Conservation (phyloP, 805 yeast species). For the Candida maesae region DNA sequence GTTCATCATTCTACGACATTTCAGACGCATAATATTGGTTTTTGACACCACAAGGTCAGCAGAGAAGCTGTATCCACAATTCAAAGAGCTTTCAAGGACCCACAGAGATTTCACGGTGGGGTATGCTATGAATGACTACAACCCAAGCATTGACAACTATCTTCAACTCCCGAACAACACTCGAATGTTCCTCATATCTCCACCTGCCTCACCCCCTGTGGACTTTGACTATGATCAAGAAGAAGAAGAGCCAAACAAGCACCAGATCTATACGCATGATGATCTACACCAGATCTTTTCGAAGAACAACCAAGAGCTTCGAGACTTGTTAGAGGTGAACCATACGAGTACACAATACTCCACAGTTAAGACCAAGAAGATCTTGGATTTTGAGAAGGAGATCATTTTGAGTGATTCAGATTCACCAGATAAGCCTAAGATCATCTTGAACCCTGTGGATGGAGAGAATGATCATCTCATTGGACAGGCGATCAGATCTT, state of each 20-base stretch:
- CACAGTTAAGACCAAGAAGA: slow-evolving; percentile 1
- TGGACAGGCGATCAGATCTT: slow-evolving; percentile 22
- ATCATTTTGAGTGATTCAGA: slow-evolving; percentile 23
- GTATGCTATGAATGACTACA: slow-evolving; percentile 19
- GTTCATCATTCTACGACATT: slow-evolving; percentile 26
- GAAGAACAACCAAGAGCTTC: slow-evolving; percentile 19
- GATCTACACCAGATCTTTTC: slow-evolving; percentile 22
- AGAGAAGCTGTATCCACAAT: slow-evolving; percentile 3
- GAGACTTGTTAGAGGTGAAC: slow-evolving; percentile 13
- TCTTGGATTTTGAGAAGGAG: slow-evolving; percentile 18
- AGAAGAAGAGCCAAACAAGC: slow-evolving; percentile 35
- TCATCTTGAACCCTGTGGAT: slow-evolving; percentile 23
- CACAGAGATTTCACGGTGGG: slow-evolving; percentile 15
- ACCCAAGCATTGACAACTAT: slow-evolving; percentile 19
- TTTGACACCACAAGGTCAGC: slow-evolving; percentile 19
- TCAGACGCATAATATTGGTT: slow-evolving; percentile 26
- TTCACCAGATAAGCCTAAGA: slow-evolving; percentile 19
- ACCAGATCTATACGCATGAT: slow-evolving; percentile 26
- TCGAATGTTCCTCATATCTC: slow-evolving; percentile 36
- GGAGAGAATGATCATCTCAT: slow-evolving; percentile 27
- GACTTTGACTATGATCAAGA: slow-evolving; percentile 35
- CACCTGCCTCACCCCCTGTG: slow-evolving; percentile 41
- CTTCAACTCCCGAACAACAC: slow-evolving; percentile 32
- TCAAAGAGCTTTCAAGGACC: slow-evolving; percentile 1
- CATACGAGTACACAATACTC: slow-evolving; percentile 13